Evolutionary conservation across 805 yeast species (phyloP), one percentile per base, ranked within the genome.

Genomic region (Clavispora carvajalis): DNA sequence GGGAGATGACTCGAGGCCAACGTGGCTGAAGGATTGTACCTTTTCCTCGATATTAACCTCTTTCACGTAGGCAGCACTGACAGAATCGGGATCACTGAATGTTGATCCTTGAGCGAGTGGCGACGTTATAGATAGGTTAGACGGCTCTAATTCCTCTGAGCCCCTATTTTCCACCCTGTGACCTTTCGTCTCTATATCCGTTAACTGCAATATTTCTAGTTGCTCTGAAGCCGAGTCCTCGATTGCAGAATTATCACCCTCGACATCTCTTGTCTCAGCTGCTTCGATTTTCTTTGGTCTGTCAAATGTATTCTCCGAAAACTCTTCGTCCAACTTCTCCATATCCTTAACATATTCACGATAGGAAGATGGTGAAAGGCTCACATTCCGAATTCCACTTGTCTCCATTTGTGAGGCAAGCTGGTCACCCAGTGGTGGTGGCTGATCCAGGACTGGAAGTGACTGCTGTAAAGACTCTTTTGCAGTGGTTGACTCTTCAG

Each of bases 351-450:
- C 43, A 26, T 49, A 49, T 15, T 43, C 49, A 15, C 40, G 39
- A 23, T 49, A 49, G 8, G 54, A 43, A 3, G 47, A 41, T 13
- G 52, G 51, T 3, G 53, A 46, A 8, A 49, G 19, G 1, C 18
- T 4, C 22, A 34, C 18, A 13, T 24, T 15, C 22, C 15, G 26
- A 5, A 17, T 26, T n/a, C 15, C 23, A 21, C 17, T 17, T 2
- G 16, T 13, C 7, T 22, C 36, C 19, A 17, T 21, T 10, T 28
- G 19, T 8, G 19, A 16, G 6, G n/a, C 8, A 8, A 4, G 33
- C 15, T 23, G 2, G 7, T 12, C 19, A 19, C 17, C 11, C 13
- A 16, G 7, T 30, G 17, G 8, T n/a, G n/a, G n/a, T n/a, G n/a
- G n/a, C n/a, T n/a, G n/a, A n/a, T n/a, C n/a, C n/a, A n/a, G n/a